Conservation (phyloP, 441 rosid genomes). For the Populus hybrid region DNA sequence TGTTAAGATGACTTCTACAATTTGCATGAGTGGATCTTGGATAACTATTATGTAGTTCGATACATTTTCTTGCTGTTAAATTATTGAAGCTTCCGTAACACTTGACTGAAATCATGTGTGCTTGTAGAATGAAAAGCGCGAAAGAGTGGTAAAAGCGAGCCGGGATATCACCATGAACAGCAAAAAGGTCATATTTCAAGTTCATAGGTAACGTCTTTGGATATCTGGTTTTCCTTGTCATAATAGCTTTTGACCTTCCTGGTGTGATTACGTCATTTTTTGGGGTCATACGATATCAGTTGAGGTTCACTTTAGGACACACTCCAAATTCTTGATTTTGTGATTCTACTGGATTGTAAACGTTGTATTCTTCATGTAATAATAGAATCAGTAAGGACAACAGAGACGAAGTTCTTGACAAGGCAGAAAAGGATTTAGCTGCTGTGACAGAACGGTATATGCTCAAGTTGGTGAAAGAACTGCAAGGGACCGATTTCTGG, state of each 20-base stretch:
- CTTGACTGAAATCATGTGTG: not conserved
- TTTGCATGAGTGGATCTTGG: not conserved
- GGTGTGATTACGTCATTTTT: not conserved
- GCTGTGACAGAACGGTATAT: constrained; percentile 56
- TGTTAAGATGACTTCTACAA: not conserved
- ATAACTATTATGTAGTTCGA: not conserved
- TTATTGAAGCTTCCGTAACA: not conserved
- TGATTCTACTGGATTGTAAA: not conserved
- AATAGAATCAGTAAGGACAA: constrained; percentile 66
- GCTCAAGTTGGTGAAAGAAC: constrained; percentile 67
- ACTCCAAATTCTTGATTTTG: not conserved
- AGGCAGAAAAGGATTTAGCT: constrained; percentile 82
- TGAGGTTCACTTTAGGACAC: not conserved
- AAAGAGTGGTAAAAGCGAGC: constrained; percentile 88
- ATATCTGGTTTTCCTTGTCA: not conserved
- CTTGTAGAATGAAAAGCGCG: constrained; percentile 85
- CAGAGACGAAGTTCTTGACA: constrained; percentile 66
- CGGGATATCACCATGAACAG: constrained; percentile 90
- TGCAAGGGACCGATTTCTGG: constrained; percentile 92
- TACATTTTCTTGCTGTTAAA: not conserved
- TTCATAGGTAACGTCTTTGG: constrained; percentile 57
- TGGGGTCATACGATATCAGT: not conserved
- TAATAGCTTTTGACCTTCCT: not conserved
- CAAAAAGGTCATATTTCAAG: constrained; percentile 93
- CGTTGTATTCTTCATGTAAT: constrained; percentile 15